These are phyloP conservation scores for Hericium alpestre DNA, from an alignment of 768 basidiomycete genomes.

Conservation along the genomic window DNA sequence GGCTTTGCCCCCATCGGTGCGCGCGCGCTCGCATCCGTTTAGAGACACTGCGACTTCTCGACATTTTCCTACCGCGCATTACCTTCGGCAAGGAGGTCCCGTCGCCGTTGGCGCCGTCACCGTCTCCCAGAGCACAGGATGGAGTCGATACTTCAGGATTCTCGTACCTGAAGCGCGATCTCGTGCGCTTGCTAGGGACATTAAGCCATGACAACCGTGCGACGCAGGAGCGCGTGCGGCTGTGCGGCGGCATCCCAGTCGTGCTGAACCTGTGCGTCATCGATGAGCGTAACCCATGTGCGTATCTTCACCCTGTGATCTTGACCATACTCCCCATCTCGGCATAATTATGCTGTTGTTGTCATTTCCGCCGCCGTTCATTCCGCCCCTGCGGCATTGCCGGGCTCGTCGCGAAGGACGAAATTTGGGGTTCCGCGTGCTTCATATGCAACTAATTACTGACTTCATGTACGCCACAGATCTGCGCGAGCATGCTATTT, in stretches of 20 bases:
- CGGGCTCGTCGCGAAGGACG: no score
- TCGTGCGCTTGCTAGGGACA: constrained; percentile 80
- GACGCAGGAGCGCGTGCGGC: constrained; percentile 67
- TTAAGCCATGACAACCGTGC: constrained; percentile 52
- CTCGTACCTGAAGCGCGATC: constrained; percentile 76
- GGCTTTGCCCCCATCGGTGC: neutral
- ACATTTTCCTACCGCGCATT: constrained; percentile 76
- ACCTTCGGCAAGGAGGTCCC: constrained; percentile 60
- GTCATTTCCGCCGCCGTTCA: neutral
- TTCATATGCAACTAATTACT: neutral
- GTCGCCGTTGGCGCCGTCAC: neutral
- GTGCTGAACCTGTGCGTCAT: constrained; percentile 84
- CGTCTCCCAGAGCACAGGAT: neutral
- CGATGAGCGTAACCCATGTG: constrained; percentile 89
- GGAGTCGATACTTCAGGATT: constrained; percentile 46
- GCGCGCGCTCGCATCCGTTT: neutral
- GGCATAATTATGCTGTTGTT: neutral
- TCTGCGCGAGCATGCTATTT: constrained; percentile 85
- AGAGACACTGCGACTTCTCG: constrained; percentile 70
- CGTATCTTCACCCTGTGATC: constrained; percentile 25
- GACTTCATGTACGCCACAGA: constrained; percentile 34
- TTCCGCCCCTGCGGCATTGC: no score
- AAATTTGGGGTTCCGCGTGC: no score
- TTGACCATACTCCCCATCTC: neutral
- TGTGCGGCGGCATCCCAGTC: constrained; percentile 64